Base-by-base conservation (phyloP, 192 early-diverging fungal species). In the Coemansia sp. region DNA sequence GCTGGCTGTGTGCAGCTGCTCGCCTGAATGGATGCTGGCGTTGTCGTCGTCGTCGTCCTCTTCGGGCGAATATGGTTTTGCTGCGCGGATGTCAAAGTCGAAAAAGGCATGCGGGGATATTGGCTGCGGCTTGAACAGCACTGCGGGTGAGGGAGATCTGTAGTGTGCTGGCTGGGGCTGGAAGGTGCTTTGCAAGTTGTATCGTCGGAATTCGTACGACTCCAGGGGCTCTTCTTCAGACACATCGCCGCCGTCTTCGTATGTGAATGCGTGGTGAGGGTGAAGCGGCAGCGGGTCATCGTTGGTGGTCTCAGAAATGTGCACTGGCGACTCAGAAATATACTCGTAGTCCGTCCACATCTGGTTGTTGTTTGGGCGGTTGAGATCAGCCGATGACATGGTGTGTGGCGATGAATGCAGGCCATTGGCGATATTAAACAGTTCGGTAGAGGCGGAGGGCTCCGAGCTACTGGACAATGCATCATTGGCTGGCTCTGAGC, bases 371-470 rank as follows among this genome's bases (percentile, higher is more conserved):
- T 3, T 17, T 20, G 34, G 14, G 18, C 20, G 17, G 12, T 36
- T 18, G 21, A 21, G 7, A 2, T 31, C 40, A 3, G 30, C 37
- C 11, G 56, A 46, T 32, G 71, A 47, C 56, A 66, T 67, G 3
- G 71, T 67, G 39, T 32, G 71, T 6, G 71, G 71, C 32, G 71
- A 74, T 11, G 71, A 67, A 0, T 56, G 60, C 9, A 63, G 42
- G 11, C 38, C 20, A 32, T 34, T 7, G 32, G 10, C 10, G 32
- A 10, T 31, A 30, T 32, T 17, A 14, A 49, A 49, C 30, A n/a
- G 11, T 0, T 31, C 28, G 0, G 3, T 3, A 28, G 18, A 14
- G 12, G 1, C 11, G 8, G 45, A 4, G 26, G 11, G 45, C 5
- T 47, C 32, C 32, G 32, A 34, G 6, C 32, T 34, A 7, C 32